Percentiles rank a stretch among this genome's conserved stretches.
Conservation (phyloP, 2,329 filamentous ascomycete genomes). For the Zymoseptoria tritici region DNA sequence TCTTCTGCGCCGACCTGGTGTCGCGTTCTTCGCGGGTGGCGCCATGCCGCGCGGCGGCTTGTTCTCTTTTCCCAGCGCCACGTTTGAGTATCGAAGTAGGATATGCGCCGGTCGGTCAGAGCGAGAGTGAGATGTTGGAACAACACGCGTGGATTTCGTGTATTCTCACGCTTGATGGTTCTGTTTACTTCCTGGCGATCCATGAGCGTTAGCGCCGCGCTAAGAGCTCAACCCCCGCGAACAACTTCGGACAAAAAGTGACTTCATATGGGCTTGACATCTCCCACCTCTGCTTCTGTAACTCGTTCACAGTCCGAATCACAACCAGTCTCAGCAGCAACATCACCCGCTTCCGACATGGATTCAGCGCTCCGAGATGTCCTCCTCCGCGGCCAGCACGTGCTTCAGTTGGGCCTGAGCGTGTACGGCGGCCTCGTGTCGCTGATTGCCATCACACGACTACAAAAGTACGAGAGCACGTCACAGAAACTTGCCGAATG, state of each 20-base stretch:
- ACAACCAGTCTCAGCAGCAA: not conserved
- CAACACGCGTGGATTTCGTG: not conserved
- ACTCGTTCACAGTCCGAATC: too few relatives aligned
- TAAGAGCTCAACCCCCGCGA: not conserved
- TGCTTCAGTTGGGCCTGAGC: conserved; percentile 35
- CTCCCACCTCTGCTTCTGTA: not conserved
- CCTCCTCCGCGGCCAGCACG: conserved; percentile 27
- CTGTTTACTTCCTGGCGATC: not conserved
- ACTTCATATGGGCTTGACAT: not conserved
- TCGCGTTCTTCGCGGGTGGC: conserved; percentile 17
- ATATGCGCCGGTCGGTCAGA: conserved; percentile 4
- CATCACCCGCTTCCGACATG: not conserved
- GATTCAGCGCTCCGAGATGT: conserved; percentile 4
- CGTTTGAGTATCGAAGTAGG: conserved; percentile 6
- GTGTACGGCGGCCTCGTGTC: conserved; percentile 38
- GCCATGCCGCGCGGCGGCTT: conserved; percentile 23
- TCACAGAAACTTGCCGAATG: conserved; percentile 40
- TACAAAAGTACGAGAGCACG: conserved; percentile 40
- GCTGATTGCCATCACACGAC: conserved; percentile 37
- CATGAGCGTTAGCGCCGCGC: not conserved
- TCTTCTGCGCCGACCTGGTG: conserved; percentile 23
- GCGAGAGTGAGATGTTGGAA: conserved; percentile 1
- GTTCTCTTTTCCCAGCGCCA: conserved; percentile 26
- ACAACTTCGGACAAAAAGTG: conserved; percentile 1
- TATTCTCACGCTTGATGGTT: conserved; percentile 1